phyloP scores from a whole-genome alignment of 192 early-diverging fungal genomes.

The Coemansia umbellata region DNA sequence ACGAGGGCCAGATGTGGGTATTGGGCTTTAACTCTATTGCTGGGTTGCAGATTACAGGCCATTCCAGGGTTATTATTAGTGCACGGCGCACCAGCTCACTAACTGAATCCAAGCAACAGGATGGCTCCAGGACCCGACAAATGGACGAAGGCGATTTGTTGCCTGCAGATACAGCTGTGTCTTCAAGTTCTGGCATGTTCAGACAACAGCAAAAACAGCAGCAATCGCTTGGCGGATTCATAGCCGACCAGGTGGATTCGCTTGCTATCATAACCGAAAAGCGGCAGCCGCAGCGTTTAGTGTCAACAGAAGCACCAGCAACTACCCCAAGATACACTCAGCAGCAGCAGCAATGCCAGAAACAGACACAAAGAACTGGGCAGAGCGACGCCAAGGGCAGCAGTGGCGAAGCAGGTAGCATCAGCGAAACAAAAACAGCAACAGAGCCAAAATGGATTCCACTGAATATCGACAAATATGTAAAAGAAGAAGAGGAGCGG shows the following conservation, averaged over 20 bases:
- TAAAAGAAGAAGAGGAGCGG: slow-evolving; percentile 44
- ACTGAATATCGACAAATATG: slow-evolving; percentile 47
- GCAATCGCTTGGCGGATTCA: slow-evolving; percentile 48
- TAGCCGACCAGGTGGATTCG: slow-evolving; percentile 28
- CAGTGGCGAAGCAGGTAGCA: not conserved
- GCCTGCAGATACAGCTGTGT: slow-evolving; percentile 2
- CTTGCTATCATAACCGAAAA: not conserved
- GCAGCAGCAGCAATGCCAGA: slow-evolving; percentile 5
- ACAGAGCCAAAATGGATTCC: slow-evolving; percentile 39
- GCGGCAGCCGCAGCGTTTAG: not conserved
- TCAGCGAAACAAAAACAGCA: not conserved
- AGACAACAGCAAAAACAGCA: too few species aligned
- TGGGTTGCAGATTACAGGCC: slow-evolving; percentile 42
- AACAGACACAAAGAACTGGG: not conserved
- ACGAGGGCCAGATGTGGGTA: slow-evolving; percentile 46
- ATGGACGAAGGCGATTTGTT: slow-evolving; percentile 16
- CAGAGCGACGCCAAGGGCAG: not conserved
- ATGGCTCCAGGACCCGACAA: slow-evolving; percentile 3
- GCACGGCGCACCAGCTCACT: slow-evolving; percentile 30
- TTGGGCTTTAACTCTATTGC: slow-evolving; percentile 43
- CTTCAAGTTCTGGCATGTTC: slow-evolving; percentile 11
- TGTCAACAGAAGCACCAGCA: not conserved
- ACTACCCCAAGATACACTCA: not conserved
- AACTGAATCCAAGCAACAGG: slow-evolving; percentile 20
- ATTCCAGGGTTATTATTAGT: slow-evolving; percentile 38